Base-by-base conservation (phyloP, 148 eudicot species). In the Cornus kousa region DNA sequence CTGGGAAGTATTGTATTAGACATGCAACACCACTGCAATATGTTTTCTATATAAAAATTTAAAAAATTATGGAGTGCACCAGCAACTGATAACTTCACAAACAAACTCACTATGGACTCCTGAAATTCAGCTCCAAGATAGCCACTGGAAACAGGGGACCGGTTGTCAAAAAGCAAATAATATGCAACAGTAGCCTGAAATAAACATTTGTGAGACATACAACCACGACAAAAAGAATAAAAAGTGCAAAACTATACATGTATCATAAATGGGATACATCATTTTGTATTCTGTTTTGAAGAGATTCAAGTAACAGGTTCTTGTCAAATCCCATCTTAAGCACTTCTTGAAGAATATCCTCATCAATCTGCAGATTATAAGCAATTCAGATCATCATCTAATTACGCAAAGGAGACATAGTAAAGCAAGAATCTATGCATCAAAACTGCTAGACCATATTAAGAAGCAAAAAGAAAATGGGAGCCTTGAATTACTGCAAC, bases 261-360 rank as follows among this genome's bases (percentile, higher is more conserved):
- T 40, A 3, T 67, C 20, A 72, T 77, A 67, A 46, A 64, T 66
- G 53, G 39, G 32, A 32, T 86, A 96, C 99, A 84, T 96, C 99
- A 87, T 96, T 93, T 81, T 96, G 99, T 75, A 87, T 79, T 78
- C 97, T 85, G 74, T 81, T 92, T 79, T 81, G 91, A 24, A 94
- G 91, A 68, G 97, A 94, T 78, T 92, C 97, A 74, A 92, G 75
- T 80, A 94, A 80, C 73, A 82, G 89, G 83, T 79, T 85, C 83
- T 87, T 81, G 83, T 89, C 98, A 83, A 89, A 87, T 79, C 97
- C 97, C 97, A 88, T 91, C 74, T 72, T 88, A 72, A 91, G 75
- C 82, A 94, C 95, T 79, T 91, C 87, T 78, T 85, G 92, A 74
- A 94, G 86, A 80, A 94, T 87, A 65, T 94, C 98, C 77, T 90